phyloP scores from a whole-genome alignment of 2,329 filamentous ascomycete species.

The Didymella lethalis region DNA sequence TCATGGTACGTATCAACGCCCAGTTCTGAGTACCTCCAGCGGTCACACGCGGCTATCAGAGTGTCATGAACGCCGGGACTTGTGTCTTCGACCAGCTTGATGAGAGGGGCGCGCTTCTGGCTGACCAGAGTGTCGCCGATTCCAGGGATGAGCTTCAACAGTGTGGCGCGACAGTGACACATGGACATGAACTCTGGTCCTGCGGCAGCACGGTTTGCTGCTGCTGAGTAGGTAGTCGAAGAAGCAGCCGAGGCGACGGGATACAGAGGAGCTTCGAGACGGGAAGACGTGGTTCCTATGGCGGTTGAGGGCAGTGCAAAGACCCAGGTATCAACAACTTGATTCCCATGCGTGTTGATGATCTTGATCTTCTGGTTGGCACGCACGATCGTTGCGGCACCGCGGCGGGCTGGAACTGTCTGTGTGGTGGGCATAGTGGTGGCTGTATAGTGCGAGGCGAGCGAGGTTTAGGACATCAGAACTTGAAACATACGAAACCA shows the following conservation, averaged over 20 bases:
- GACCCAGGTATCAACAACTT: constrained; percentile 61
- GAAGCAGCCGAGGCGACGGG: constrained; percentile 38
- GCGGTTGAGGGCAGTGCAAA: constrained; percentile 48
- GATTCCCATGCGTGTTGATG: constrained; percentile 58
- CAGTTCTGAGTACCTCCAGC: constrained; percentile 46
- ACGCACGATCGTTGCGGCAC: constrained; percentile 52
- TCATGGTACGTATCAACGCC: constrained; percentile 46
- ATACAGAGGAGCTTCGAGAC: constrained; percentile 39
- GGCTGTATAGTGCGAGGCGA: neutral
- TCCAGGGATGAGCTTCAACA: constrained; percentile 39
- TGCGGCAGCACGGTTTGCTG: constrained; percentile 38
- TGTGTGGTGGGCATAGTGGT: constrained; percentile 29
- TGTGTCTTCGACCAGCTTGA: constrained; percentile 47
- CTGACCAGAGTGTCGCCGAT: constrained; percentile 44
- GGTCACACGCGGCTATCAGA: constrained; percentile 48
- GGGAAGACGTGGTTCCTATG: constrained; percentile 29
- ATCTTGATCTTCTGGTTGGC: constrained; percentile 55
- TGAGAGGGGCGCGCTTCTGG: constrained; percentile 45
- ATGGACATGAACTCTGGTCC: constrained; percentile 49
- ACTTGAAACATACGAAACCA: neutral
- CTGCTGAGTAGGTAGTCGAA: constrained; percentile 30
- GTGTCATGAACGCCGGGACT: constrained; percentile 47
- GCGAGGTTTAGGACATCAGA: neutral
- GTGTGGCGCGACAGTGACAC: constrained; percentile 45
- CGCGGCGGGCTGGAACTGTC: constrained; percentile 55